Evolutionary conservation across 2,329 filamentous ascomycete genomes (phyloP).

Genomic region (Bipolaris sorokiniana): DNA sequence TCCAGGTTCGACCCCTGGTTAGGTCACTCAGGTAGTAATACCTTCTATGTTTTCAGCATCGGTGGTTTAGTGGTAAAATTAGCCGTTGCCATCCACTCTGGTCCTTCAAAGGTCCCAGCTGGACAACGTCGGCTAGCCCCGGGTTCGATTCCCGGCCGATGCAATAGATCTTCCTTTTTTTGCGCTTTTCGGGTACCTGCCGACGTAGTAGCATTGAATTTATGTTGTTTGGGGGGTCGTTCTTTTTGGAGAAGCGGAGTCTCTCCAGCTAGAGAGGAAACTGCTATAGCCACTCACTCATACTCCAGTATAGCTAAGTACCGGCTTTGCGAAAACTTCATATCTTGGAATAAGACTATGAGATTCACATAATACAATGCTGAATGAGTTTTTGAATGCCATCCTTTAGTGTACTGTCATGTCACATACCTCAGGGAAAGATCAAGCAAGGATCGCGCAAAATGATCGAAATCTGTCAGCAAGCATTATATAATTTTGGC

Average conservation of each 20-base stretch:
- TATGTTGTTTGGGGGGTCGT: no score
- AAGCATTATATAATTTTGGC: neutral
- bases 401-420: neutral
- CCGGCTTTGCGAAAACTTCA: neutral
- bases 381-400: neutral
- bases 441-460: neutral
- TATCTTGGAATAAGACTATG: neutral
- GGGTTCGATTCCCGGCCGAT: slow-evolving; percentile 40
- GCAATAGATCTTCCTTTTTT: slow-evolving; percentile 19
- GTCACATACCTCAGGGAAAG: neutral
- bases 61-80: slow-evolving; percentile 44
- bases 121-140: slow-evolving; percentile 35
- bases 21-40: slow-evolving; percentile 6
- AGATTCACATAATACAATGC: neutral
- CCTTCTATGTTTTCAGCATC: slow-evolving; percentile 21
- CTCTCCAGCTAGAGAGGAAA: neutral
- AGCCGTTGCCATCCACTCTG: slow-evolving; percentile 33
- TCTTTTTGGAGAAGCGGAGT: neutral
- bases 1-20: slow-evolving; percentile 31
- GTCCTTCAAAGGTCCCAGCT: no score
- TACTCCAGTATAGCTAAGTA: neutral
- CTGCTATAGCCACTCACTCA: neutral
- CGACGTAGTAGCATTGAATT: no score
- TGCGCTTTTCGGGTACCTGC: no score
- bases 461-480: neutral